Percentiles rank a stretch among this genome's conserved stretches.
Conservation (phyloP, 2,329 filamentous ascomycete species). For the Pseudopyricularia javanii region DNA sequence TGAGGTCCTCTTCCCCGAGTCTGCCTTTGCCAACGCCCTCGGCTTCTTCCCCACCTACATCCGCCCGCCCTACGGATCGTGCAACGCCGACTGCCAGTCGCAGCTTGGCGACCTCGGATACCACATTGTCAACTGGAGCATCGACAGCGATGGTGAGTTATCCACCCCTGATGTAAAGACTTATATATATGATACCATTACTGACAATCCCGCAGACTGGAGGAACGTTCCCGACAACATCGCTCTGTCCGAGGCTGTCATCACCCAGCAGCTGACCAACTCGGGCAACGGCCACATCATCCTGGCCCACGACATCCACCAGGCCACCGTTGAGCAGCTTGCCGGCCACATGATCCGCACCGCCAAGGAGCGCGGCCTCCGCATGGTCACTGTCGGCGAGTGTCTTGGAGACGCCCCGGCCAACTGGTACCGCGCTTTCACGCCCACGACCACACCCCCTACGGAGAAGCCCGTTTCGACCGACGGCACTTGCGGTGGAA, state of each 20-base stretch:
- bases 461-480: neutral
- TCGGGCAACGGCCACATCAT: conserved; percentile 1
- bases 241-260: neutral
- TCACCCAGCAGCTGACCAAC: neutral
- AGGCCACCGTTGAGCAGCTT: conserved; percentile 28
- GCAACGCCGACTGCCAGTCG: conserved; percentile 11
- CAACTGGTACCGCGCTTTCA: conserved; percentile 32
- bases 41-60: conserved; percentile 28
- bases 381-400: conserved; percentile 32
- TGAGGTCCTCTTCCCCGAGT: conserved; percentile 30
- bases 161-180: neutral
- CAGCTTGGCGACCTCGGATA: conserved; percentile 18
- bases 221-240: neutral
- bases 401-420: conserved; percentile 28
- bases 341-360: conserved; percentile 29
- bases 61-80: conserved; percentile 22
- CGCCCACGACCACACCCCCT: neutral
- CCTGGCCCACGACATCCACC: conserved; percentile 30
- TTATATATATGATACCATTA: neutral
- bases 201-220: conserved; percentile 10
- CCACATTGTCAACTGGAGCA: conserved; percentile 18
- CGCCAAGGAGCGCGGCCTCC: conserved; percentile 23
- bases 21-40: conserved; percentile 21
- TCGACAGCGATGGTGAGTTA: conserved; percentile 12
- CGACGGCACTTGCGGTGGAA: conserved; percentile 1